These are phyloP conservation scores for Salix udensis DNA, from an alignment of 345 rosid genomes.

Conservation along the genomic window DNA sequence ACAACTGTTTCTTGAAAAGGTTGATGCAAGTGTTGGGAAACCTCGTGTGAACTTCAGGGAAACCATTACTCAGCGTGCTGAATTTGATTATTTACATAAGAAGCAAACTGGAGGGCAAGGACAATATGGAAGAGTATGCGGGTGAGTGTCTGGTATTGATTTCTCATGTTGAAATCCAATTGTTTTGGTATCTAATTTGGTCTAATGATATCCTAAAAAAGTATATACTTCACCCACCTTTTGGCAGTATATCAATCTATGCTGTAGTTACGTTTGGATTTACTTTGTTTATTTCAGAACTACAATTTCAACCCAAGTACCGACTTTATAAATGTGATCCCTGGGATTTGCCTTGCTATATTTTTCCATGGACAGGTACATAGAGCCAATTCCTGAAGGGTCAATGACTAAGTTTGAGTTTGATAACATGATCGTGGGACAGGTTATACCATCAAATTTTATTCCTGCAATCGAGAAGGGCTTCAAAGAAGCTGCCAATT, in stretches of 20 bases:
- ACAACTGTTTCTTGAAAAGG: conserved; percentile 38
- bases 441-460: conserved; percentile 87
- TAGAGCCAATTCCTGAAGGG: conserved; percentile 74
- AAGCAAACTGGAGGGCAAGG: conserved; percentile 99
- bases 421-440: conserved; percentile 92
- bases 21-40: conserved; percentile 95
- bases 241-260: background rate
- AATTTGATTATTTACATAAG: conserved; percentile 95
- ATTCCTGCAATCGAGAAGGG: conserved; percentile 98
- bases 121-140: conserved; percentile 88
- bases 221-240: background rate
- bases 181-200: background rate
- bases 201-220: background rate
- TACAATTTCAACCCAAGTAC: background rate
- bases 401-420: conserved; percentile 76
- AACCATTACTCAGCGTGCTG: conserved; percentile 81
- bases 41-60: conserved; percentile 98
- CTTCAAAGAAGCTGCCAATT: conserved; percentile 95
- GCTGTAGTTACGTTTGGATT: background rate
- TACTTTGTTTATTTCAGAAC: background rate
- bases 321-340: background rate
- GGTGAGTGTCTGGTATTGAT: conserved; percentile 47
- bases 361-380: conserved; percentile 43
- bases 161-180: background rate
- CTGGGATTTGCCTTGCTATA: background rate